Base-by-base conservation (phyloP, 176 grass and related monocot species). In the Rhynchospora tenuis region DNA sequence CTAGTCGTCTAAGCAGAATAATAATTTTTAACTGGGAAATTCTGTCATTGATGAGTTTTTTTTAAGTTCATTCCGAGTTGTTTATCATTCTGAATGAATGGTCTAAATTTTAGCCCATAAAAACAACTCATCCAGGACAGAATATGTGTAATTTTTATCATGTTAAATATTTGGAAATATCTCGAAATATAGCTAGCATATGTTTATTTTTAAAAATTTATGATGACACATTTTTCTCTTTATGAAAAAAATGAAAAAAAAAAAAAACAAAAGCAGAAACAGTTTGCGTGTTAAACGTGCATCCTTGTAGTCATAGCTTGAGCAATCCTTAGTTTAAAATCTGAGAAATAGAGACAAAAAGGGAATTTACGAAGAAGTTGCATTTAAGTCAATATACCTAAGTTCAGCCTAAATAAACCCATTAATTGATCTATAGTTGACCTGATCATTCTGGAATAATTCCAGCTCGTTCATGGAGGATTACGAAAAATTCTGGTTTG, bases 401-500 rank as follows among this genome's bases (percentile, higher is more conserved):
- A 61, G 9, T 47, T 50, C 0, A 80, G 55, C 20, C 60, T 82
- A 66, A 82, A 66, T 82, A 65, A 82, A 82, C 6, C 8, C 19
- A 27, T 65, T 46, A 80, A 82, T 82, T 50, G 42, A 45, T 52
- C 56, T 82, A 82, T 61, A 50, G 80, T 82, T 82, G 80, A 82
- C 80, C 80, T 82, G 29, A 9, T 7, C 14, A 82, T 82, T 82
- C 22, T 66, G 42, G 80, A 82, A 82, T 82, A 82, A 82, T 82
- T 63, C 80, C 59, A 50, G 15, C 44, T 61, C 13, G 46, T 26
- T 48, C 28, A 66, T 50, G 38, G 60, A 62, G 29, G 23, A 82
- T 64, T 52, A 8, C 59, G 5, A 82, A 82, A 82, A 66, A 82
- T 82, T 82, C 59, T 46, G 23, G 43, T 45, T 45, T 57, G 20